Conservation (phyloP, 2,329 filamentous ascomycete species). For the Claviceps fusiformis region DNA sequence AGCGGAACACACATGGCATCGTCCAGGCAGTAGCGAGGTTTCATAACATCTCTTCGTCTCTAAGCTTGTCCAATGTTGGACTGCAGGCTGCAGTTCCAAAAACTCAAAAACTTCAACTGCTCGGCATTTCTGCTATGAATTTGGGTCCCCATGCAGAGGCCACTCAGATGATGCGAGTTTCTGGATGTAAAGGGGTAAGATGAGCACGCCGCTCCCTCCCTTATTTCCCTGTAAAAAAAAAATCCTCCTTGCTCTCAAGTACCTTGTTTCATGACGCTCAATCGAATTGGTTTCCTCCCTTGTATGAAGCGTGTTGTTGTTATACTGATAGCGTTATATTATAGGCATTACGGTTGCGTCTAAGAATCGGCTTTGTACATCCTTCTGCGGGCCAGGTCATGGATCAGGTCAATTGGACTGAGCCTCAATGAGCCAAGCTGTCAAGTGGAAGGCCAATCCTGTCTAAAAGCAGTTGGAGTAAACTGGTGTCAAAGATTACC, state of each 20-base stretch:
- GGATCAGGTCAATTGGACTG: slow-evolving; percentile 95
- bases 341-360: slow-evolving; percentile 69
- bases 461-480: neutral
- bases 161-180: slow-evolving; percentile 80
- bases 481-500: neutral
- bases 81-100: slow-evolving; percentile 94
- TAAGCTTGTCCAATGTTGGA: slow-evolving; percentile 58
- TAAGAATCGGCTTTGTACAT: slow-evolving; percentile 72
- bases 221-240: neutral
- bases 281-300: neutral
- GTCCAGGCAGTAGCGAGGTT: slow-evolving; percentile 79
- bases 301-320: neutral
- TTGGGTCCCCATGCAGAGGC: slow-evolving; percentile 68
- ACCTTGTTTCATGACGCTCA: neutral
- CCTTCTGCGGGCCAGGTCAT: slow-evolving; percentile 56
- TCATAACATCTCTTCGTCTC: slow-evolving; percentile 57
- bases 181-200: slow-evolving; percentile 79
- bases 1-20: slow-evolving; percentile 64
- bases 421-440: slow-evolving; percentile 39
- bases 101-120: slow-evolving; percentile 83
- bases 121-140: slow-evolving; percentile 74
- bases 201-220: neutral
- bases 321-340: slow-evolving; percentile 7
- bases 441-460: neutral
- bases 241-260: neutral